These are phyloP conservation scores for Lumnitzera littorea DNA, from an alignment of 345 rosid species.

Conservation along the genomic window DNA sequence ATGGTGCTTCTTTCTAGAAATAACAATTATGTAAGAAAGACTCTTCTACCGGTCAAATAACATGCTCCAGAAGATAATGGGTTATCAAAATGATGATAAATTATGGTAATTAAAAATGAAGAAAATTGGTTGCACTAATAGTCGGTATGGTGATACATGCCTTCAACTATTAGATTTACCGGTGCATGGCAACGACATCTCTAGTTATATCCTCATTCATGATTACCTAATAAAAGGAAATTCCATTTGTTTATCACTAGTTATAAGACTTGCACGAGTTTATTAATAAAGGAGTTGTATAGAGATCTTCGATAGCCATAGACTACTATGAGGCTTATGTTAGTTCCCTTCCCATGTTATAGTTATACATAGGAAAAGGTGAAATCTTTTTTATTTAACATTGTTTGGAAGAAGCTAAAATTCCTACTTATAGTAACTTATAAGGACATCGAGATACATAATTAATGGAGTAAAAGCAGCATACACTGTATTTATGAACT, in stretches of 20 bases:
- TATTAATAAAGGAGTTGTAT: too few species aligned
- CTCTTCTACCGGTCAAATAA: background rate
- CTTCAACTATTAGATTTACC: conserved; percentile 92
- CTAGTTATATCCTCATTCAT: conserved; percentile 97
- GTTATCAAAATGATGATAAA: background rate
- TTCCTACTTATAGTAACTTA: too few species aligned
- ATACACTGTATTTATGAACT: conserved; percentile 93
- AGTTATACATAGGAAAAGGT: too few species aligned
- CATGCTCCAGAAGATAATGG: background rate
- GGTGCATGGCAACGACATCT: conserved; percentile 86
- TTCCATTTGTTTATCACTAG: background rate
- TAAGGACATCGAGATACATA: background rate
- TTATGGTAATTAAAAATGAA: background rate
- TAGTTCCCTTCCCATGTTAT: too few species aligned
- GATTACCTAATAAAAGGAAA: conserved; percentile 53
- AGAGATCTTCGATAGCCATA: too few species aligned
- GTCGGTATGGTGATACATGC: conserved; percentile 22
- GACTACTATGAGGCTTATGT: too few species aligned
- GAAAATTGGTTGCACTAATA: background rate
- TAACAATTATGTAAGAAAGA: conserved; percentile 5
- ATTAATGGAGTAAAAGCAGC: conserved; percentile 11
- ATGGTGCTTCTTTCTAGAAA: conserved; percentile 78
- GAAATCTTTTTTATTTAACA: too few species aligned
- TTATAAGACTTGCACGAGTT: too few species aligned
- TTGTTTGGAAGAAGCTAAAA: too few species aligned